Evolutionary conservation across 169 alveolate genomes (phyloP), one percentile per base, ranked within the genome.

Genomic region (Cyclospora cayetanensis): DNA sequence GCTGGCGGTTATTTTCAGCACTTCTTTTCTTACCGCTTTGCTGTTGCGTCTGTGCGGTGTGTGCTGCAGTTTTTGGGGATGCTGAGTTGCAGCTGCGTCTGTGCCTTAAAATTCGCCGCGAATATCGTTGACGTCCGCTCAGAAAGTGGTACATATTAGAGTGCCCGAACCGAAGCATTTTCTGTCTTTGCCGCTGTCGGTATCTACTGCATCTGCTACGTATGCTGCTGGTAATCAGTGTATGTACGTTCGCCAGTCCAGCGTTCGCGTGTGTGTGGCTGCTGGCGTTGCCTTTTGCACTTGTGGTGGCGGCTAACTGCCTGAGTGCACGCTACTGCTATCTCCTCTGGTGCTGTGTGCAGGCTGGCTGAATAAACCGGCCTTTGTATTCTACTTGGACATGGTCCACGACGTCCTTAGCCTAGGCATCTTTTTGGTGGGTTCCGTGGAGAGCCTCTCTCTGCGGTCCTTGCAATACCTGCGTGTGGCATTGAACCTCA

Each of bases 351-450:
- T 65, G 77, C 18, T 74, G 87, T 34, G 9, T 31, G 27, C 87
- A 77, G 87, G 93, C 0, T 89, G 93, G 93, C 31, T 82, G 2
- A 20, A 68, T 37, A 89, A 89, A 35, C n/a, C 93, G 3, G 80
- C 85, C 52, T 43, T 34, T 34, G 7, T 89, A 4, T 89, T 89
- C 89, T 79, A 89, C 31, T 52, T 89, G 65, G 93, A 89, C 27
- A 66, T 89, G 31, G 25, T 76, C 55, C 88, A 83, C 41, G 93
- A 89, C 39, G 88, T 70, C 34, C 72, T 53, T 2, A 39, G 60
- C 34, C 80, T 89, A 66, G 46, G 34, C n/a, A 89, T 79, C 42
- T 89, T 72, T 52, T 52, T 89, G 80, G 85, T 77, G n/a, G 39
- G 87, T 25, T 25, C 29, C n/a, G 39, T 3, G 50, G 22, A 68